Conservation (phyloP, 352 stramenopile species). For the Globisporangium spinosum region DNA sequence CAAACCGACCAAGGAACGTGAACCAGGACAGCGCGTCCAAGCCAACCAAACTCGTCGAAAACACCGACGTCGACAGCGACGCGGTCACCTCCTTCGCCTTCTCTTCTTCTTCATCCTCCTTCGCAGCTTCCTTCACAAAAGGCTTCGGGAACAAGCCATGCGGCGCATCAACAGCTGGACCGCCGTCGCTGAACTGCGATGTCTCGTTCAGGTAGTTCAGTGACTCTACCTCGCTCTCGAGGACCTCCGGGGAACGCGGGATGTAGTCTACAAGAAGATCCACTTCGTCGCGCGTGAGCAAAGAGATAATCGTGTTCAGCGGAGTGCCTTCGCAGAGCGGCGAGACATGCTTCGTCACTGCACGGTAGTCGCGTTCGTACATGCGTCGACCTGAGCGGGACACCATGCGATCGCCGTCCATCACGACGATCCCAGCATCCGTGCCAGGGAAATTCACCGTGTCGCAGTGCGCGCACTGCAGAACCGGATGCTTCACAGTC, state of each 20-base stretch:
- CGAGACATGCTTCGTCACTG: conserved; percentile 75
- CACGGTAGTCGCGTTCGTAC: conserved; percentile 76
- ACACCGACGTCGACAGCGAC: background rate
- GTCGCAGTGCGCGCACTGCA: conserved; percentile 72
- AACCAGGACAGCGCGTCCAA: conserved; percentile 48
- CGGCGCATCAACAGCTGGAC: conserved; percentile 41
- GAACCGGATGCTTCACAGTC: conserved; percentile 51
- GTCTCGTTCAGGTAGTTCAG: conserved; percentile 53
- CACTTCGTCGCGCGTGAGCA: conserved; percentile 41
- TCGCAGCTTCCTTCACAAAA: conserved; percentile 13
- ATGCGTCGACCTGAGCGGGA: conserved; percentile 63
- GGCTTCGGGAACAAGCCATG: conserved; percentile 56
- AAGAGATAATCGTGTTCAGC: conserved; percentile 41
- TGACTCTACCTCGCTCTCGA: conserved; percentile 64
- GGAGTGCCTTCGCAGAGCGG: conserved; percentile 70
- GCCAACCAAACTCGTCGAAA: conserved; percentile 8
- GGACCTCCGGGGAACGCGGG: conserved; percentile 48
- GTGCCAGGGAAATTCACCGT: conserved; percentile 79
- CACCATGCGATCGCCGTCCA: conserved; percentile 69
- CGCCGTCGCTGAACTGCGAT: conserved; percentile 21
- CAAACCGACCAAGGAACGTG: conserved; percentile 65
- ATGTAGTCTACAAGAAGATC: conserved; percentile 45
- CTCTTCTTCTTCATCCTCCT: conserved; percentile 7
- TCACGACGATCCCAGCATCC: conserved; percentile 64
- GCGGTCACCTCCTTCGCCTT: conserved; percentile 3